Evolutionary conservation across 164 flowering plant genomes (phyloP).

Genomic region (Macadamia tetraphylla): DNA sequence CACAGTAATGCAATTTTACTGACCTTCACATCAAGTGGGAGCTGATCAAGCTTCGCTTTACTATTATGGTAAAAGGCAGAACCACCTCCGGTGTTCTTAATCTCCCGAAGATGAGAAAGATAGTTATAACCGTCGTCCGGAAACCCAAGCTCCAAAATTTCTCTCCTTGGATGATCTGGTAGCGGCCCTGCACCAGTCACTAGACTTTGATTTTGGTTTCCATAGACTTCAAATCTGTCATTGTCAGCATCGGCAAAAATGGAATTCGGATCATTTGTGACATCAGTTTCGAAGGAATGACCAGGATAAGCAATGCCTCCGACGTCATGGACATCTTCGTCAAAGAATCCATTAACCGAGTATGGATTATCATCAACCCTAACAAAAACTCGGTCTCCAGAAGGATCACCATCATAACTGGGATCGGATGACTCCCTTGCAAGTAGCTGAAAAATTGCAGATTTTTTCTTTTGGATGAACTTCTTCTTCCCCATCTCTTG

Average conservation of each 20-base stretch:
- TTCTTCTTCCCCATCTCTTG: slow-evolving; percentile 53
- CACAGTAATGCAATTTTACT: slow-evolving; percentile 1
- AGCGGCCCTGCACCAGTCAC: slow-evolving; percentile 12
- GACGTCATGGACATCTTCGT: slow-evolving; percentile 11
- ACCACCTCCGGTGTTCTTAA: slow-evolving; percentile 18
- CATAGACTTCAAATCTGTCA: background rate
- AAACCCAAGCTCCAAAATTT: slow-evolving; percentile 85
- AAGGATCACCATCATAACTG: slow-evolving; percentile 28
- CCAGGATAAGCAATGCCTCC: background rate
- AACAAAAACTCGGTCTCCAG: slow-evolving; percentile 70
- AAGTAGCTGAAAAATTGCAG: slow-evolving; percentile 76
- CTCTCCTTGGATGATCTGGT: slow-evolving; percentile 25
- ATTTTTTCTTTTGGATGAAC: slow-evolving; percentile 84
- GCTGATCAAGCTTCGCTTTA: no score
- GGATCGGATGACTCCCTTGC: slow-evolving; percentile 82
- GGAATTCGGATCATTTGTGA: slow-evolving; percentile 36
- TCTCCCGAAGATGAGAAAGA: slow-evolving; percentile 71
- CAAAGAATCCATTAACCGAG: slow-evolving; percentile 24
- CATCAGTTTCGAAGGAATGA: background rate
- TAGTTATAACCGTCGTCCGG: slow-evolving; percentile 95
- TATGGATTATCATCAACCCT: slow-evolving; percentile 68
- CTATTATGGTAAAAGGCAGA: no score
- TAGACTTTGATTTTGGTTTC: background rate
- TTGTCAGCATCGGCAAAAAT: slow-evolving; percentile 42
- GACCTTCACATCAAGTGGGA: slow-evolving; percentile 67